These are phyloP conservation scores for Calonectria hongkongensis DNA, from an alignment of 2,329 filamentous ascomycete species.

Conservation along the genomic window DNA sequence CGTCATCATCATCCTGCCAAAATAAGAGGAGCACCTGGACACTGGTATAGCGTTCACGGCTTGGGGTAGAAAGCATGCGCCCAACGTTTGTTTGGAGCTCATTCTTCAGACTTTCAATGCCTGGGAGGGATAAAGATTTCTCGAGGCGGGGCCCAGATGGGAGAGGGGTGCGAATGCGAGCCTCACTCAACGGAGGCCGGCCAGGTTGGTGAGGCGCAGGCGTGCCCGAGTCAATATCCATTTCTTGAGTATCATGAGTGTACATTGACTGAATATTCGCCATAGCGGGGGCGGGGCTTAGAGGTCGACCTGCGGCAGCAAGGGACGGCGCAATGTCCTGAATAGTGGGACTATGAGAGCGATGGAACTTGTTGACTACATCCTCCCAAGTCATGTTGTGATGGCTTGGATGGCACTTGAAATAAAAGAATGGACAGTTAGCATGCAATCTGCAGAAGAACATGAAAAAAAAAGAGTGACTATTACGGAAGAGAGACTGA, in stretches of 20 bases:
- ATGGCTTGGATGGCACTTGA: slow-evolving; percentile 75
- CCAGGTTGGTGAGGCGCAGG: slow-evolving; percentile 59
- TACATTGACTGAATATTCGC: slow-evolving; percentile 63
- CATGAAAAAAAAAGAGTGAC: slow-evolving; percentile 26
- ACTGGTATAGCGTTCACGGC: slow-evolving; percentile 72
- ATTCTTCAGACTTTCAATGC: slow-evolving; percentile 70
- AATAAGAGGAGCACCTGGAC: slow-evolving; percentile 72
- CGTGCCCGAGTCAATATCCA: slow-evolving; percentile 70
- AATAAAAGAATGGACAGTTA: slow-evolving; percentile 42
- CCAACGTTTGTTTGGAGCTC: slow-evolving; percentile 72
- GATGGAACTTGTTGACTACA: slow-evolving; percentile 72
- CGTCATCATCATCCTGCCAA: slow-evolving; percentile 74
- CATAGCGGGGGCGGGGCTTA: slow-evolving; percentile 67
- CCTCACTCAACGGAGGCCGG: slow-evolving; percentile 65
- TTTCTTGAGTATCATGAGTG: slow-evolving; percentile 69
- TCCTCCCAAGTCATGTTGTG: slow-evolving; percentile 78
- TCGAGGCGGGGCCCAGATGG: slow-evolving; percentile 74
- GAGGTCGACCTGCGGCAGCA: slow-evolving; percentile 63
- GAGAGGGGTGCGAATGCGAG: slow-evolving; percentile 73
- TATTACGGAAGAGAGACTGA: not conserved
- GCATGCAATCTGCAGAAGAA: slow-evolving; percentile 34
- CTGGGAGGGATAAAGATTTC: slow-evolving; percentile 69
- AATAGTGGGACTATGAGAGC: slow-evolving; percentile 70
- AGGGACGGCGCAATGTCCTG: slow-evolving; percentile 68
- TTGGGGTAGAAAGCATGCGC: slow-evolving; percentile 69